Base-by-base conservation (phyloP, 371 early-diverging fungal species). In the Mucor piriformis region DNA sequence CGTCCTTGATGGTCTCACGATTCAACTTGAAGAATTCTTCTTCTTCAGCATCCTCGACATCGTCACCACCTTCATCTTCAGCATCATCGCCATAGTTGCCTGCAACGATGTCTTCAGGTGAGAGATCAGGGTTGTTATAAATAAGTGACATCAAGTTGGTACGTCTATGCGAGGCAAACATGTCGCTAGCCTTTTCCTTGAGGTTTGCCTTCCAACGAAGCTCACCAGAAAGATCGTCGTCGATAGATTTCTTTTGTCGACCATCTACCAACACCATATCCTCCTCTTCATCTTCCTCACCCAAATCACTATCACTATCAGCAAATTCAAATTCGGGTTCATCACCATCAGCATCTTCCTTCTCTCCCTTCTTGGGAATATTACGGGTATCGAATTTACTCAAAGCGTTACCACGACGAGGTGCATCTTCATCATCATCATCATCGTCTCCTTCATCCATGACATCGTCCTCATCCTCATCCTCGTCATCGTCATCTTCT, bases 131-230 rank as follows among this genome's bases (percentile, higher is more conserved):
- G 1, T 72, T 66, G 33, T 87, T 83, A 62, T 97, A 97, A 24
- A 97, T 91, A 0, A 93, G 70, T 23, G 91, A 86, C 94, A 94
- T 94, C 50, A 96, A 69, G 55, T 93, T 92, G 60, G 85, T 79
- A 21, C 90, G 82, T 34, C 85, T 86, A 53, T 74, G 73, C 27
- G 83, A 78, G 18, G 69, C 67, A 62, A 87, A 88, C 54, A 81
- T 75, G 1, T 80, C 72, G 29, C 81, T 82, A 3, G 92, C 91
- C 57, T 89, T 90, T 61, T 85, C 81, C 43, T 82, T 75, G 50
- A 92, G 50, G 54, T 89, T 79, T n/a, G 76, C 72, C 71, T 92
- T 89, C 91, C 94, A 92, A 38, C 86, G 82, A 54, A 90, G 67
- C 38, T 83, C 74, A 6, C 88, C 90, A 50, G 86, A 82, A 21